Evolutionary conservation across 257 asterid genomes (phyloP).

Genomic region (Vinca minor): DNA sequence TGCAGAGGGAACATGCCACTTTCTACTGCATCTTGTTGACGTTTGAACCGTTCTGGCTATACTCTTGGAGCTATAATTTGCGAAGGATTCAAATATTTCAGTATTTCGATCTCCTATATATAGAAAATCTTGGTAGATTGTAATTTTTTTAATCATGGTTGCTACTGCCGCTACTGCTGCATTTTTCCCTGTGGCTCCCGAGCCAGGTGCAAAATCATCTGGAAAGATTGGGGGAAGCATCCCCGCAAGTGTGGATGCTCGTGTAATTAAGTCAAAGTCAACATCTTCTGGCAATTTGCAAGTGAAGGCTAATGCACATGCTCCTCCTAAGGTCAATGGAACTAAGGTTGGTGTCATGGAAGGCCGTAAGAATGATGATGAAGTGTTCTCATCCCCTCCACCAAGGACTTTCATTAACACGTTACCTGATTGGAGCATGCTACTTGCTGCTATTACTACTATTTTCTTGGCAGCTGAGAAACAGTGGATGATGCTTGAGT

Average conservation of each 20-base stretch:
- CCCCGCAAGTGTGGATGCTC: conserved; percentile 54
- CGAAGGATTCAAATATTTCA: background rate
- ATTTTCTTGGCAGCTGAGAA: conserved; percentile 96
- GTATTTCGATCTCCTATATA: background rate
- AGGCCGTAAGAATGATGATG: conserved; percentile 57
- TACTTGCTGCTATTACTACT: conserved; percentile 91
- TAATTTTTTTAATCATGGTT: conserved; percentile 41
- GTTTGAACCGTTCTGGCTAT: background rate
- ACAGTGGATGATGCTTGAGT: conserved; percentile 99
- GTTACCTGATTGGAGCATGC: conserved; percentile 98
- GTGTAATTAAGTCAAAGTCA: conserved; percentile 55
- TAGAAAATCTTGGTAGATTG: background rate
- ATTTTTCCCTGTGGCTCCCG: conserved; percentile 52
- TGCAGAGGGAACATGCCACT: conserved; percentile 10
- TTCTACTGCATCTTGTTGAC: conserved; percentile 6
- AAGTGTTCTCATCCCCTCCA: conserved; percentile 48
- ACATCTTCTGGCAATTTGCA: conserved; percentile 52
- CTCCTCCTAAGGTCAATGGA: conserved; percentile 90
- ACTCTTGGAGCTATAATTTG: conserved; percentile 1
- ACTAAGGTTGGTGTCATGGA: conserved; percentile 76
- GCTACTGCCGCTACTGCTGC: conserved; percentile 77
- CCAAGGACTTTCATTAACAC: conserved; percentile 89
- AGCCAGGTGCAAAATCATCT: conserved; percentile 48
- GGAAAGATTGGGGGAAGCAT: conserved; percentile 53
- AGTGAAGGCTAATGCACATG: conserved; percentile 75